These are phyloP conservation scores for Chenopodium suecicum DNA, from an alignment of 148 eudicot species.

Conservation along the genomic window DNA sequence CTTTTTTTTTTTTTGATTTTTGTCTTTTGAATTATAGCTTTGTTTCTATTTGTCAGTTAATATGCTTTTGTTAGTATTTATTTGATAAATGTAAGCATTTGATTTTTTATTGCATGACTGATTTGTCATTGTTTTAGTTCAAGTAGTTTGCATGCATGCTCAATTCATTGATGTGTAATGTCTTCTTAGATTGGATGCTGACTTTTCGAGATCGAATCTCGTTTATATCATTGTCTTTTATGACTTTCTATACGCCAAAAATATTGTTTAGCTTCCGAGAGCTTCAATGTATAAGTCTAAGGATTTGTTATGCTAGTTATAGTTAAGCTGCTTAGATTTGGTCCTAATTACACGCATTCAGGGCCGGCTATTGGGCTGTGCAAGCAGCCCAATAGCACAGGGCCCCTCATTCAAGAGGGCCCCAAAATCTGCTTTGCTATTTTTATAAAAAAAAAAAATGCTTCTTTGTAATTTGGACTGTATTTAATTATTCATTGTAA, in stretches of 20 bases:
- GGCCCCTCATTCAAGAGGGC: too few species aligned
- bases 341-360: not conserved
- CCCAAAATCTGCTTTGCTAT: too few species aligned
- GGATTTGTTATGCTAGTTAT: not conserved
- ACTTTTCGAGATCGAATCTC: not conserved
- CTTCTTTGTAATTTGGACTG: too few species aligned
- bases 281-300: not conserved
- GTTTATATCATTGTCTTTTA: not conserved
- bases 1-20: not conserved
- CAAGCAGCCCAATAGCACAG: too few species aligned
- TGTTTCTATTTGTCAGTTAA: not conserved
- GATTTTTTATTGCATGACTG: not conserved
- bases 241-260: not conserved
- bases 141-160: not conserved
- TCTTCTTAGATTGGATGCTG: not conserved
- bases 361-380: too few species aligned
- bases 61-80: not conserved
- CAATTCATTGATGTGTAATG: not conserved
- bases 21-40: not conserved
- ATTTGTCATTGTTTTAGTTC: not conserved
- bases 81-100: not conserved
- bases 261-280: too few species aligned
- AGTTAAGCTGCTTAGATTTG: not conserved
- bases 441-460: too few species aligned
- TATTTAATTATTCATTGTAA: too few species aligned